Evolutionary conservation across 108 stramenopile genomes (phyloP).

Genomic region (Nannochloropsis granulata): DNA sequence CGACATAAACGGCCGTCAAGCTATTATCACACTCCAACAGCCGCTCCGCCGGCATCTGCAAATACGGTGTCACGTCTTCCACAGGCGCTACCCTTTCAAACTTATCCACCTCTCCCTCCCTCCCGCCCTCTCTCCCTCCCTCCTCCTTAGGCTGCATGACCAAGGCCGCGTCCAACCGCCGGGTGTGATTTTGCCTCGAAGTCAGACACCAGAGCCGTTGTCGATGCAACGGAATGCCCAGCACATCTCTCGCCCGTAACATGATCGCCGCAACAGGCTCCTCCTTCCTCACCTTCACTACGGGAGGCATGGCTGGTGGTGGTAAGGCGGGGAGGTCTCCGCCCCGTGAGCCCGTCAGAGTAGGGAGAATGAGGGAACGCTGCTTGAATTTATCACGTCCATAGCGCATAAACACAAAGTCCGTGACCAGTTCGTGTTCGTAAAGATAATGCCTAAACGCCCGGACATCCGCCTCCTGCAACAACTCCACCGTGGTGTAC

Average conservation of each 20-base stretch:
- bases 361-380: neutral
- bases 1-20: too few species aligned
- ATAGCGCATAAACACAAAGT: neutral
- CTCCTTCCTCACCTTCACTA: conserved; percentile 8
- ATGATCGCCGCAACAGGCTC: neutral
- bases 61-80: too few species aligned
- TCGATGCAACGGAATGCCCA: conserved; percentile 5
- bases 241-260: neutral
- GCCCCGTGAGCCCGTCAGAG: neutral
- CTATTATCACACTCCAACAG: too few species aligned
- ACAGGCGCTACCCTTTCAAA: too few species aligned
- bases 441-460: neutral
- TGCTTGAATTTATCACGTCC: neutral
- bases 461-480: neutral
- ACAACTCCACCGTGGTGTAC: conserved; percentile 10
- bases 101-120: too few species aligned
- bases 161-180: conserved; percentile 1
- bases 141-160: too few species aligned
- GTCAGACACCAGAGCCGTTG: conserved; percentile 2
- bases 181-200: conserved; percentile 8
- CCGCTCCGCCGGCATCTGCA: too few species aligned
- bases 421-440: too few species aligned
- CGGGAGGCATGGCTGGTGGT: neutral
- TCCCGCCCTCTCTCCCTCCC: too few species aligned
- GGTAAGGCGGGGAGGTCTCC: neutral